Evolutionary conservation across 768 basidiomycete species (phyloP), one percentile per base, ranked within the genome.

Genomic region (Mycena epipterygia): DNA sequence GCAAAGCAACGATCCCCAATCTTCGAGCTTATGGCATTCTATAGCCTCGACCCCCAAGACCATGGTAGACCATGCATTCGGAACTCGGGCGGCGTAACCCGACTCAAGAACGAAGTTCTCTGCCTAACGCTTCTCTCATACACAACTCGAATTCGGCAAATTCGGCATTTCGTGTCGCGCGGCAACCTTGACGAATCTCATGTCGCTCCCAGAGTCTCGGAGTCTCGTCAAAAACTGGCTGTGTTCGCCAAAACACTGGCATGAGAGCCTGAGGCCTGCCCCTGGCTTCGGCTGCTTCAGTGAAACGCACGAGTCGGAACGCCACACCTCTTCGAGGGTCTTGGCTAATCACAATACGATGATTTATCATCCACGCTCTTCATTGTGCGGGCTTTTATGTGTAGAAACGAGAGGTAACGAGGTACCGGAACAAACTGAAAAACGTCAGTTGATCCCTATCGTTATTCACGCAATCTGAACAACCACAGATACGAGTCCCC

Each of bases 381-480:
- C 3, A n/a, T 52, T 29, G 29, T 32, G 27, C 27, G 17, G 51
- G 9, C 23, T 27, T 13, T n/a, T 55, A 7, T 3, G 55, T 56
- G 11, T 56, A 53, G 25, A 41, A 48, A 51, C 27, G 39, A 63
- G 49, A 32, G 25, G 25, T 52, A 48, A 51, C 27, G 39, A 63
- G 49, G 42, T 33, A 32, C 27, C 56, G 63, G 65, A 59, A 67
- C 57, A 33, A 59, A 46, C 29, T 32, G 9, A n/a, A n/a, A n/a
- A 14, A 21, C 25, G 60, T 68, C 59, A 68, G 67, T 68, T 68
- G 67, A 68, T 68, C 25, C 52, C 37, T 63, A 41, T 51, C 55
- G 67, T 49, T 49, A 55, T 61, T 46, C 44, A 44, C 33, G 48
- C 9, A 37, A 35, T 41, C 58, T 59, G 39, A 67, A 39, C 30